Conservation (phyloP, 2,329 filamentous ascomycete genomes). For the Achaetomium macrosporum region DNA sequence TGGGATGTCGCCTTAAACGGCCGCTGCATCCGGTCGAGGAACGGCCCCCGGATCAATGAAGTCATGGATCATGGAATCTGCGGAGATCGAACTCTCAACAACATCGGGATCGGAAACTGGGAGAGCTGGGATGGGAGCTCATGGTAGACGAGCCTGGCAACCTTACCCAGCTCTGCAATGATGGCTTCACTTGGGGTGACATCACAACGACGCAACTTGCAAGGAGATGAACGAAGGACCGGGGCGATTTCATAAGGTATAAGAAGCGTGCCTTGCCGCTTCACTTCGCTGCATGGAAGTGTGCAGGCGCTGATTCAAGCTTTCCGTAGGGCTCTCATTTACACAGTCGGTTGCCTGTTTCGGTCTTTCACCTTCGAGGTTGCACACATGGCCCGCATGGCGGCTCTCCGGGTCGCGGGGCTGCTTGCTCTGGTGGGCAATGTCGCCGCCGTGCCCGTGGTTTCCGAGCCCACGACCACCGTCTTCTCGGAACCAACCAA, state of each 20-base stretch:
- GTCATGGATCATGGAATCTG: not conserved
- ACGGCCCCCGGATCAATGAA: not conserved
- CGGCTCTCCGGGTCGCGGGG: not conserved
- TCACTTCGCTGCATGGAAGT: not conserved
- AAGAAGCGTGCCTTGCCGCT: not conserved
- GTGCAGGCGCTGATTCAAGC: not conserved
- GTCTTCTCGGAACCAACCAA: slow-evolving; percentile 18
- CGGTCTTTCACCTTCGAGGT: not conserved
- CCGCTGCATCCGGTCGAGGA: not conserved
- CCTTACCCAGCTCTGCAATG: not conserved
- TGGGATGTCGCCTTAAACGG: not conserved
- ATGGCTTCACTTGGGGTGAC: not conserved
- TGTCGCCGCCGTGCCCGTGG: slow-evolving; percentile 19
- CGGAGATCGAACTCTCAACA: not conserved
- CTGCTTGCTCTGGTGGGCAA: slow-evolving; percentile 14
- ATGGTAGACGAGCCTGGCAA: no score
- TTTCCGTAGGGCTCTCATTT: not conserved
- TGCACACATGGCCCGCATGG: not conserved
- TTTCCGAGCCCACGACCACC: slow-evolving; percentile 20
- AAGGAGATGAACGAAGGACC: not conserved
- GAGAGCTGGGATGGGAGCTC: not conserved
- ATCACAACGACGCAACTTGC: not conserved
- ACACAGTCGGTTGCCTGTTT: not conserved
- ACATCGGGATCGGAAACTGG: not conserved
- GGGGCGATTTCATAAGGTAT: not conserved